Base-by-base conservation (phyloP, 208 protist species). In the Acanthamoeba royreba region DNA sequence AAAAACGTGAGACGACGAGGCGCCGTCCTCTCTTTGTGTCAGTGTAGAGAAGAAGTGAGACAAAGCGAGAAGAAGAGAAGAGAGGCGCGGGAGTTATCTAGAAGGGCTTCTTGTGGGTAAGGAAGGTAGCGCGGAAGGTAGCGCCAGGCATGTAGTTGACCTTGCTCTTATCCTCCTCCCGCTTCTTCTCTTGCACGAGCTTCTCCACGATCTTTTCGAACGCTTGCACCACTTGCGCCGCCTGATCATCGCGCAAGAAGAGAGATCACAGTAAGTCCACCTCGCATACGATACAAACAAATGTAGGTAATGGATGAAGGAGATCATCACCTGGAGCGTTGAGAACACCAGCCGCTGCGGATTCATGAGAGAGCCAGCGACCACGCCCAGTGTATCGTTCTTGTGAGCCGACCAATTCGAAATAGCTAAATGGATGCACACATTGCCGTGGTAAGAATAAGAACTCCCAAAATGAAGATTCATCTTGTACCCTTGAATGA, bases 201-300 rank as follows among this genome's bases (percentile, higher is more conserved):
- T 85, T 85, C 42, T 85, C 74, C 74, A 85, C 74, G 13, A 35
- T 53, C 74, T 85, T 85, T 33, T 85, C 74, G 38, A 85, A 45
- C 3, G 74, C 43, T 25, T 85, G 74, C 43, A 53, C 74, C 22
- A 85, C 42, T 85, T 85, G 74, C 13, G 7, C 35, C 4, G 66
- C 66, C 66, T 77, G 38, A 22, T 11, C n/a, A n/a, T n/a, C n/a
- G n/a, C n/a, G n/a, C n/a, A n/a, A n/a, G n/a, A n/a, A n/a, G n/a
- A n/a, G n/a, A n/a, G n/a, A n/a, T n/a, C n/a, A n/a, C n/a, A n/a
- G n/a, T n/a, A n/a, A n/a, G n/a, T n/a, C n/a, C n/a, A n/a, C n/a
- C n/a, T n/a, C n/a, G n/a, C n/a, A n/a, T n/a, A n/a, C n/a, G n/a
- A n/a, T n/a, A n/a, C n/a, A n/a, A n/a, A n/a, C n/a, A n/a, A n/a